Conservation (phyloP, 805 yeast genomes). For the Ogataea populi-albae region DNA sequence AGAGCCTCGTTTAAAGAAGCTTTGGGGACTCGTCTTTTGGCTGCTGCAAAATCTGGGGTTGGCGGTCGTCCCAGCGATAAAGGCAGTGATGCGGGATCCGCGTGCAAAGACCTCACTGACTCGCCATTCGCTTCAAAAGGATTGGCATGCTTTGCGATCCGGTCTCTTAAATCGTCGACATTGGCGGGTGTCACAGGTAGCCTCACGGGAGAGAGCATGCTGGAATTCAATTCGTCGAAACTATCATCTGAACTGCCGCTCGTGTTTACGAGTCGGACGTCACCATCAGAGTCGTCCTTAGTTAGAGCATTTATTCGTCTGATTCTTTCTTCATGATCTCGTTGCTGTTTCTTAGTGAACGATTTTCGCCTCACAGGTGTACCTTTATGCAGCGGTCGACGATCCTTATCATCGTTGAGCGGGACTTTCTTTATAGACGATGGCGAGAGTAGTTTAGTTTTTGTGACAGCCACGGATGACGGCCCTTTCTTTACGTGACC, state of each 20-base stretch:
- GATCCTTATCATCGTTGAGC: slow-evolving; percentile 11
- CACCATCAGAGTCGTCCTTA: slow-evolving; percentile 13
- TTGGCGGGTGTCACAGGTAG: slow-evolving; percentile 8
- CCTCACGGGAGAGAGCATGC: slow-evolving; percentile 20
- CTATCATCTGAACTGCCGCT: slow-evolving; percentile 10
- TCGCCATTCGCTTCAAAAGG: not conserved
- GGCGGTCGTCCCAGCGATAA: not conserved
- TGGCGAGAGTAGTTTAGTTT: no score
- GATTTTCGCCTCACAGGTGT: slow-evolving; percentile 10
- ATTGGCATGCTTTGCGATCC: slow-evolving; percentile 1
- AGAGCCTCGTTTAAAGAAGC: not conserved
- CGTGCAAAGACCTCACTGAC: not conserved
- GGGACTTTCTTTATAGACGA: slow-evolving; percentile 8
- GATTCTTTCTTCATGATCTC: not conserved
- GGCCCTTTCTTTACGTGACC: not conserved
- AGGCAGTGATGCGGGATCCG: not conserved
- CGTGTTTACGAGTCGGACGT: slow-evolving; percentile 13
- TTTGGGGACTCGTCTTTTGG: not conserved
- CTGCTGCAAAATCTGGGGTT: not conserved
- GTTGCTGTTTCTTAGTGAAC: not conserved
- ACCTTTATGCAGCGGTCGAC: slow-evolving; percentile 16
- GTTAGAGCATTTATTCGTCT: not conserved
- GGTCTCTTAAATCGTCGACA: slow-evolving; percentile 1
- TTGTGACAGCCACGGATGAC: no score
- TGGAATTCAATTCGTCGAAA: slow-evolving; percentile 19